These are phyloP conservation scores for Naegleria gruberi DNA, from an alignment of 208 protist species.

Conservation along the genomic window DNA sequence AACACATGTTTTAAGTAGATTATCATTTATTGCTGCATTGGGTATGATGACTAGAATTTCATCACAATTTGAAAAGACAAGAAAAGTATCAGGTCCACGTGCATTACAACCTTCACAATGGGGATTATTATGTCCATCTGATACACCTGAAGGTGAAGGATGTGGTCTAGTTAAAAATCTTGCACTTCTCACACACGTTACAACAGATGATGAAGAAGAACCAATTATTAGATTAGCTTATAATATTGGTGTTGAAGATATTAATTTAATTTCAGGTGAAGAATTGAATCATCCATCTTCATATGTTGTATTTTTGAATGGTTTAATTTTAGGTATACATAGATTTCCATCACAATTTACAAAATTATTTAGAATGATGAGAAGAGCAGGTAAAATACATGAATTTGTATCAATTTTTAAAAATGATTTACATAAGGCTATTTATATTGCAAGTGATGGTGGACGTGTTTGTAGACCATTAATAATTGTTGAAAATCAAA, in stretches of 20 bases:
- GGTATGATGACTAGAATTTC: conserved; percentile 98
- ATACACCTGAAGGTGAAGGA: conserved; percentile 96
- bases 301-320: conserved; percentile 69
- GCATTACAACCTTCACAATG: conserved; percentile 96
- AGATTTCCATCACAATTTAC: conserved; percentile 55
- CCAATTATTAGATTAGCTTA: conserved; percentile 43
- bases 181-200: conserved; percentile 94
- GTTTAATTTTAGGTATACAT: conserved; percentile 66
- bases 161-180: conserved; percentile 99
- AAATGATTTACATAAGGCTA: conserved; percentile 45
- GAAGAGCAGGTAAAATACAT: conserved; percentile 54
- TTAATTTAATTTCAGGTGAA: conserved; percentile 64
- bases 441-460: conserved; percentile 78
- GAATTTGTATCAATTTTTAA: conserved; percentile 68
- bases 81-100: conserved; percentile 90
- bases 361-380: conserved; percentile 46
- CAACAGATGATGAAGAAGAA: conserved; percentile 84
- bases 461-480: conserved; percentile 86
- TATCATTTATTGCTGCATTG: conserved; percentile 95
- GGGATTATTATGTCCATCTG: conserved; percentile 99
- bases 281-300: conserved; percentile 47
- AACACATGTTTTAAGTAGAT: conserved; percentile 91
- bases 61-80: conserved; percentile 98
- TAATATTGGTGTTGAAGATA: conserved; percentile 57
- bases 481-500: conserved; percentile 76